A percentile compares a stretch with the other conserved stretches of the same genome.
These are phyloP conservation scores for Yamadazyma dushanensis DNA, from an alignment of 1,139 yeast genomes.

Conservation along the genomic window DNA sequence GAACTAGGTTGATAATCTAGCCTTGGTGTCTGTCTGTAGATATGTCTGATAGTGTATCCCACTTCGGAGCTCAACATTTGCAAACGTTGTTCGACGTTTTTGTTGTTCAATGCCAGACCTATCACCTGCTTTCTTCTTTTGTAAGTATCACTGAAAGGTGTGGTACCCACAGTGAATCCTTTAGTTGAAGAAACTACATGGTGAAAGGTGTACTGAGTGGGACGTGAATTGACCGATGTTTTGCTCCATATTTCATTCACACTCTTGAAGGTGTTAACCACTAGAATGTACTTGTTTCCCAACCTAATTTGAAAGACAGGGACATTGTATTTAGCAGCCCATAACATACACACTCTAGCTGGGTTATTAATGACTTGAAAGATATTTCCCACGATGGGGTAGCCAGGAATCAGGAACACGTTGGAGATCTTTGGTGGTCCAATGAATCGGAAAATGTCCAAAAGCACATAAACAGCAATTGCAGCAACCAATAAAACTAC, in stretches of 20 bases:
- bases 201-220: slow-evolving; percentile 68
- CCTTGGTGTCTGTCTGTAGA: slow-evolving; percentile 24
- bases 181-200: slow-evolving; percentile 60
- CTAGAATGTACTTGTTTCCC: slow-evolving; percentile 57
- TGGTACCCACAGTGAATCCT: slow-evolving; percentile 74
- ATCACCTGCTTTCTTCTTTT: slow-evolving; percentile 54
- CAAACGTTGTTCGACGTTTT: slow-evolving; percentile 30
- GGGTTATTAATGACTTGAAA: slow-evolving; percentile 52
- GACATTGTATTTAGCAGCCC: slow-evolving; percentile 45
- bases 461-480: not conserved
- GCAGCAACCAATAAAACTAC: not conserved
- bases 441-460: slow-evolving; percentile 1
- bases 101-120: slow-evolving; percentile 48
- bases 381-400: slow-evolving; percentile 56
- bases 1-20: slow-evolving; percentile 24
- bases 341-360: slow-evolving; percentile 46
- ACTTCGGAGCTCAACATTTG: slow-evolving; percentile 48
- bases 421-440: slow-evolving; percentile 31
- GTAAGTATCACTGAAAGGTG: slow-evolving; percentile 63
- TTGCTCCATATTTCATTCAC: slow-evolving; percentile 56
- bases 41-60: slow-evolving; percentile 23
- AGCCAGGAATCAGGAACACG: slow-evolving; percentile 44
- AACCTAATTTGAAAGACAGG: slow-evolving; percentile 61
- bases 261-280: slow-evolving; percentile 62
- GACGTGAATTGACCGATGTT: slow-evolving; percentile 63